Base-by-base conservation (phyloP, 208 protist species). In the Porcisia deanei region DNA sequence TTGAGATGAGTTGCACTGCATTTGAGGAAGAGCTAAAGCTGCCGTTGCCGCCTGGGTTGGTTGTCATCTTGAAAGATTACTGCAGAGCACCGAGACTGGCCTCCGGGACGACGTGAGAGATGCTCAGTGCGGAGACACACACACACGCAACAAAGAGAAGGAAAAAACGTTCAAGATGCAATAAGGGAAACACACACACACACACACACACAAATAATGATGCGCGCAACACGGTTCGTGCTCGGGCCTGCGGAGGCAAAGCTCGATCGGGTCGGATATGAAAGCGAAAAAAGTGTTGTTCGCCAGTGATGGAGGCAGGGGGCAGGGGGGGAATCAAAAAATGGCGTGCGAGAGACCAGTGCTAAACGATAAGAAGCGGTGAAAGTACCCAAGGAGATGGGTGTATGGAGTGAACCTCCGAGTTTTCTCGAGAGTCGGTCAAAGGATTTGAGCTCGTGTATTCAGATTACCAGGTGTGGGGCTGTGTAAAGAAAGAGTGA, bases 1-100 rank as follows among this genome's bases (percentile, higher is more conserved):
- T 84, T n/a, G 82, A 88, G 39, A 96, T 76, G 14, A 97, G 85
- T 76, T 94, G 87, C 20, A 96, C 87, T 30, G 77, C 78, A 53
- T 82, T 85, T 12, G 82, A n/a, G 22, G 82, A 82, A 9, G 79
- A 84, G 63, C 66, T 73, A 59, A 87, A 89, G 67, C 82, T 89
- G 65, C 74, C 79, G 72, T 89, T 83, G 22, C 52, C 77, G 25
- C 34, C 59, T 12, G 64, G 66, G 52, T 82, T 82, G 52, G 65
- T 39, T 22, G 77, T 52, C 77, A 82, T 82, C 14, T 2, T 49
- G 2, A 18, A 8, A 70, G 16, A 7, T 16, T 61, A n/a, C 58
- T 22, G 41, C 63, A 52, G 41, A 20, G 6, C 63, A 20, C 6
- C 63, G 63, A n/a, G 20, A 43, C 6, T 37, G 47, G 22, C 41